Percentiles rank a stretch among this genome's conserved stretches.
Evolutionary conservation across 345 rosid genomes (phyloP).

Genomic region (Isatis tinctoria): DNA sequence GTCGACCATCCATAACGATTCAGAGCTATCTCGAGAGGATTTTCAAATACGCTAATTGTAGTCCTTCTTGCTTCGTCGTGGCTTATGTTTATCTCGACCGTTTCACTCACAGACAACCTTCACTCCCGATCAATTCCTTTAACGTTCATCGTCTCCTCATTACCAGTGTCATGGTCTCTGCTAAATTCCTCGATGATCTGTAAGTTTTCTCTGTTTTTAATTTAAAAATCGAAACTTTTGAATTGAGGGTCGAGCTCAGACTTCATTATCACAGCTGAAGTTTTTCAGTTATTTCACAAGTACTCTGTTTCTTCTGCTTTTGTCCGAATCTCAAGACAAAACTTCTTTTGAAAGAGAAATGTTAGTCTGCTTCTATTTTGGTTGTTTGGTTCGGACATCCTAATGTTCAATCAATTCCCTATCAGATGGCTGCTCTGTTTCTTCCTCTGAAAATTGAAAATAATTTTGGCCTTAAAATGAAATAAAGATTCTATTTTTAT

Average conservation of each 20-base stretch:
- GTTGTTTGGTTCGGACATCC: neutral
- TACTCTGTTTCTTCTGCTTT: slow-evolving; percentile 13
- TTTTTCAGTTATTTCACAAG: neutral
- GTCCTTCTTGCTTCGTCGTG: slow-evolving; percentile 78
- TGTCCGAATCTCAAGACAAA: neutral
- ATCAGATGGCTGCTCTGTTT: neutral
- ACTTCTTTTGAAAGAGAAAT: neutral
- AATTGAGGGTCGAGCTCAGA: neutral
- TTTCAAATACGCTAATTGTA: slow-evolving; percentile 84
- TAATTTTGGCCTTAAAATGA: neutral
- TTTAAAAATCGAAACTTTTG: neutral
- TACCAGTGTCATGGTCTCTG: slow-evolving; percentile 82
- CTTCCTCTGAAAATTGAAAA: neutral
- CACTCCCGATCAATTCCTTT: slow-evolving; percentile 75
- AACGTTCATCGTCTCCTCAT: slow-evolving; percentile 87
- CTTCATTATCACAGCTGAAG: neutral
- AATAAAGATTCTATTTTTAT: neutral
- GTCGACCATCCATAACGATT: slow-evolving; percentile 72
- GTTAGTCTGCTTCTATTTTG: neutral
- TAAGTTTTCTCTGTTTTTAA: slow-evolving; percentile 31
- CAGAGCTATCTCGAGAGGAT: slow-evolving; percentile 75
- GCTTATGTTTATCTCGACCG: slow-evolving; percentile 89
- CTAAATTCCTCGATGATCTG: slow-evolving; percentile 94
- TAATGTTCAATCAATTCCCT: neutral
- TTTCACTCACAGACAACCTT: slow-evolving; percentile 67